Evolutionary conservation across 345 rosid genomes (phyloP), one percentile per base, ranked within the genome.

Genomic region (Rhodamnia argentea): DNA sequence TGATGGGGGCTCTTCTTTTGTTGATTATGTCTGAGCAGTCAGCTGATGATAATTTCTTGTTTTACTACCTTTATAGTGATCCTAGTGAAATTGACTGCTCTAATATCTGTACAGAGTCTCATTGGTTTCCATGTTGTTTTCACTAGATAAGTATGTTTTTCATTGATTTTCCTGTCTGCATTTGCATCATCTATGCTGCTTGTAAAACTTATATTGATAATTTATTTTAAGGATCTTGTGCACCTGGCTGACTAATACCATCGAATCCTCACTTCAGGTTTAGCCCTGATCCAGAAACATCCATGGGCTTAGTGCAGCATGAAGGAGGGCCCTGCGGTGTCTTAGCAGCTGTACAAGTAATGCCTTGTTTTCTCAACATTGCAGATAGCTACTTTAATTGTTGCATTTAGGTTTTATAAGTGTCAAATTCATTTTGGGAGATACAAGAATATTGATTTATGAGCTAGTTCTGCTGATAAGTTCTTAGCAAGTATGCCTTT

Each of bases 271-370:
- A 85, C 86, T 91, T 87, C 87, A 97, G 99, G 97, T 98, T 95
- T 92, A 98, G 99, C 91, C 90, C 92, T 90, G 98, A 96, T 93
- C 96, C 96, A 88, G 99, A 95, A 90, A 98, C 99, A 86, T 93
- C 98, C 78, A 94, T 95, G 94, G 99, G 99, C 82, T 91, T 97
- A 87, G 99, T 97, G 94, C 99, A 97, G 96, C 99, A 96, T 92
- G 99, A 97, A 94, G 99, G 99, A 88, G 99, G 99, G 85, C 99
- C 99, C 81, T 98, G 99, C 84, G 99, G 99, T 86, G 99, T 98
- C 90, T 93, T 98, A 91, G 99, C 99, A 84, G 92, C 99, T 83
- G 85, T 98, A 87, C 99, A 98, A 92, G 99, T 97, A 95, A 92
- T 87, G 85, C 40, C 86, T 64, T 84, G 76, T 50, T 55, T 85